Base-by-base conservation (phyloP, 352 stramenopile species). In the Elongisporangium undulatum region DNA sequence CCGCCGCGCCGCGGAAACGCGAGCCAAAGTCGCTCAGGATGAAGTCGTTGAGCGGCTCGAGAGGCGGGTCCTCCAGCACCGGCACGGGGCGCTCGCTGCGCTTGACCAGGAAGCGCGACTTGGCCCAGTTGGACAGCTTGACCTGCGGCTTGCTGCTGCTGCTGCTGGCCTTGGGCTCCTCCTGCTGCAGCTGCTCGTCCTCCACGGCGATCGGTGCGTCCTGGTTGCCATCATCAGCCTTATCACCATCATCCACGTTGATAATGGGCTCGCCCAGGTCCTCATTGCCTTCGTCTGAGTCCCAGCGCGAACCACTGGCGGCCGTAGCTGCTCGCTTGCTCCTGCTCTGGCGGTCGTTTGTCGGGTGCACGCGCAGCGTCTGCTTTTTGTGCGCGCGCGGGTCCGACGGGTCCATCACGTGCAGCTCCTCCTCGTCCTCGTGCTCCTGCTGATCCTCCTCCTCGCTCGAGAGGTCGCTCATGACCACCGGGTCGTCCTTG, bases 21-120 rank as follows among this genome's bases (percentile, higher is more conserved):
- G 82, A 82, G 61, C 82, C 67, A 67, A 94, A 94, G 55, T 94
- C 85, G 45, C 76, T 89, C 48, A 94, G 62, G 51, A 94, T 94
- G 58, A 85, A 89, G 52, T 94, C 85, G 45, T 90, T 92, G n/a
- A 94, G 65, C 49, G 85, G 82, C 60, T 94, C 82, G 10, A 94
- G 60, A 13, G 80, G 75, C 23, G 74, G 68, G 52, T 92, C 79
- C 54, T 90, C 82, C 7, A 87, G 38, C 51, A 82, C 60, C 1
- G 72, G 74, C 3, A 82, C 51, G 15, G 82, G 75, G 23, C 83
- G 80, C 39, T 89, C 67, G 39, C 75, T 82, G 6, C 66, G 64
- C 49, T 80, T 71, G 59, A 85, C 70, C 5, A 91, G 67, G 60
- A 92, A 92, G n/a, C 83, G 81, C 49, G 72, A 56, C 38, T 83